A percentile compares a stretch with the other conserved stretches of the same genome.
These are phyloP conservation scores for Parachaetomium inaequale DNA, from an alignment of 495 filamentous ascomycete species.

Conservation along the genomic window DNA sequence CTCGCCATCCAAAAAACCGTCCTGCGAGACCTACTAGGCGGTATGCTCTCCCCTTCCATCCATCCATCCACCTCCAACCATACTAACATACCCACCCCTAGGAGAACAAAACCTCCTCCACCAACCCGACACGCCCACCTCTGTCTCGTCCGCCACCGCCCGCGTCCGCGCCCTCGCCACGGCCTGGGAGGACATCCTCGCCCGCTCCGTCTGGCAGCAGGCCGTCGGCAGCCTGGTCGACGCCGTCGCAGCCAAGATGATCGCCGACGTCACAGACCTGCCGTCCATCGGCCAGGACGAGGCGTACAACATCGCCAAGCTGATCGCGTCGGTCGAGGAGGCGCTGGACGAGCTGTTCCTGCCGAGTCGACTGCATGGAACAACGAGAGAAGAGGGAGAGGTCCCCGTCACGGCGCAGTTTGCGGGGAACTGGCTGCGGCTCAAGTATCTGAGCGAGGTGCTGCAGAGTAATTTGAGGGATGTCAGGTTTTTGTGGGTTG, in stretches of 20 bases:
- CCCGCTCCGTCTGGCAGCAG: conserved; percentile 77
- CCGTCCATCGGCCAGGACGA: conserved; percentile 82
- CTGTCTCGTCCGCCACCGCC: conserved; percentile 63
- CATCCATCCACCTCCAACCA: background rate
- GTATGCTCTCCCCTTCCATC: conserved; percentile 45
- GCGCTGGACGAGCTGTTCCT: conserved; percentile 72
- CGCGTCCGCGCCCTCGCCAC: conserved; percentile 65
- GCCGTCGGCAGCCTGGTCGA: conserved; percentile 77
- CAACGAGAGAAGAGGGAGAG: conserved; percentile 34
- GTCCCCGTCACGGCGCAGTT: conserved; percentile 74
- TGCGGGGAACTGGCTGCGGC: conserved; percentile 77
- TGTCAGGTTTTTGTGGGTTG: conserved; percentile 82
- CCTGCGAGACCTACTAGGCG: conserved; percentile 78
- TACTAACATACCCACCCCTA: conserved; percentile 26
- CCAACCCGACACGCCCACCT: conserved; percentile 62
- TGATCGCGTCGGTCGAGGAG: conserved; percentile 66
- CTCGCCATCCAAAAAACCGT: conserved; percentile 82
- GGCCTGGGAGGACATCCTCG: conserved; percentile 77
- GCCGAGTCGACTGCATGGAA: conserved; percentile 46
- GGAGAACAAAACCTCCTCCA: conserved; percentile 49
- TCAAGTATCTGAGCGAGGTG: conserved; percentile 85
- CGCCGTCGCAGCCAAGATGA: conserved; percentile 74
- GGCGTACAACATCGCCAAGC: conserved; percentile 68
- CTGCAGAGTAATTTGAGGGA: conserved; percentile 86
- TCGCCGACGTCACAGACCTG: conserved; percentile 82